Percentiles rank a stretch among this genome's conserved stretches.
Conservation (phyloP, 305 asterid genomes). For the Fraxinus greggii region DNA sequence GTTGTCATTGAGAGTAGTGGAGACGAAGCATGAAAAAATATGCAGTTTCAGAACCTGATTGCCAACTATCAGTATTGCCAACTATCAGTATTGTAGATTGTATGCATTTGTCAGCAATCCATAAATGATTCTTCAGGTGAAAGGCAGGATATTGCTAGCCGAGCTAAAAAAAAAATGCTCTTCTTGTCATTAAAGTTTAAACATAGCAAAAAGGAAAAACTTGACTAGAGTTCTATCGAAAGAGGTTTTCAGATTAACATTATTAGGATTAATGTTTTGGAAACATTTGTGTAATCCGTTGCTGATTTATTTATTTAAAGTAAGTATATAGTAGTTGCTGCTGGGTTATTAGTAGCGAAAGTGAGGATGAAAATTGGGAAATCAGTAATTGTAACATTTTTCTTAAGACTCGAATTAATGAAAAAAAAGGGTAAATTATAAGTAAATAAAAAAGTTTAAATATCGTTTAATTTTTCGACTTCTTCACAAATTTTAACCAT, state of each 20-base stretch:
- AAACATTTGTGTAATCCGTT: not conserved
- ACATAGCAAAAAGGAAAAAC: not conserved
- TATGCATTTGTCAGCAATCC: not conserved
- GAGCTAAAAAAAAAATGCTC: not conserved
- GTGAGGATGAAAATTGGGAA: not conserved
- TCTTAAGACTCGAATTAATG: not conserved
- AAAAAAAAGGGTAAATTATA: not conserved
- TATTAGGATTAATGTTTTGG: not conserved
- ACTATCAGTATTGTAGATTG: not conserved
- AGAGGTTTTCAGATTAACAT: not conserved
- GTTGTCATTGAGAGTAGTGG: constrained; percentile 78
- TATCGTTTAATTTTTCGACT: not conserved
- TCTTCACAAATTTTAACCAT: not conserved
- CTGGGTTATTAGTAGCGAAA: not conserved
- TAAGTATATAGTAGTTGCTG: not conserved
- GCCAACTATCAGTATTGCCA: not conserved
- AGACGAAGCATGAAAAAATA: constrained; percentile 57
- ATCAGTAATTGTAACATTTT: not conserved
- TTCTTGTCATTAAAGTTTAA: not conserved
- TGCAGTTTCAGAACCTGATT: not conserved
- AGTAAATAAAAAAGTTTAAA: not conserved
- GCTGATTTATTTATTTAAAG: not conserved
- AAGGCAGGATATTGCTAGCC: not conserved
- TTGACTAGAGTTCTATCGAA: not conserved
- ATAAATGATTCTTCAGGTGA: not conserved